These are phyloP conservation scores for Trametes gibbosa DNA, from an alignment of 768 basidiomycete genomes.

Conservation along the genomic window DNA sequence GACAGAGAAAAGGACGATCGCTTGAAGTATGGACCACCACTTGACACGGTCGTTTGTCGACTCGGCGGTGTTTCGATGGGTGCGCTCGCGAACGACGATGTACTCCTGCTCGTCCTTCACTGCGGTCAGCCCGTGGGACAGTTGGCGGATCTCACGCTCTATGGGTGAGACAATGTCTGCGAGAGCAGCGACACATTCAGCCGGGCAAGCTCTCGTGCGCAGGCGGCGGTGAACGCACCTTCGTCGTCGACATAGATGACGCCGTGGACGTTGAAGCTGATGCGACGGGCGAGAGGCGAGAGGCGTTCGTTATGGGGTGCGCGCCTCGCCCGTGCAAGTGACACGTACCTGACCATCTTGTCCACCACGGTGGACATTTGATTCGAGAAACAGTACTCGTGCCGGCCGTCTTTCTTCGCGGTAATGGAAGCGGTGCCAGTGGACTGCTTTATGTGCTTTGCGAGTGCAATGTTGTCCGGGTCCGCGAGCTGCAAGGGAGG, in stretches of 20 bases:
- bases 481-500: slow-evolving; percentile 63
- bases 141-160: slow-evolving; percentile 87
- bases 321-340: slow-evolving; percentile 70
- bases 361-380: slow-evolving; percentile 97
- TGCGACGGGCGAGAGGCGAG: too few relatives aligned
- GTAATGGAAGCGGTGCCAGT: slow-evolving; percentile 89
- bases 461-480: slow-evolving; percentile 63
- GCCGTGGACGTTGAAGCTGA: slow-evolving; percentile 91
- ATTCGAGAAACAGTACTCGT: slow-evolving; percentile 98
- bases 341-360: slow-evolving; percentile 84
- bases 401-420: slow-evolving; percentile 80
- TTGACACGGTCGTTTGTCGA: slow-evolving; percentile 94
- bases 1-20: slow-evolving; percentile 80
- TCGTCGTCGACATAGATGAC: slow-evolving; percentile 92
- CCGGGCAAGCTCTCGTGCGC: too few relatives aligned
- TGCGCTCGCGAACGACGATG: slow-evolving; percentile 89
- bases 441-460: slow-evolving; percentile 81
- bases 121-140: slow-evolving; percentile 76
- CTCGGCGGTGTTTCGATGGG: slow-evolving; percentile 92
- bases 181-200: neutral
- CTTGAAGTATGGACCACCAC: slow-evolving; percentile 97
- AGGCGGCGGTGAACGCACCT: slow-evolving; percentile 45
- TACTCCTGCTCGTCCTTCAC: slow-evolving; percentile 99
- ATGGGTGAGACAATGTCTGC: slow-evolving; percentile 88
- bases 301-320: slow-evolving; percentile 88